A percentile compares a stretch with the other conserved stretches of the same genome.
Conservation (phyloP, 352 stramenopile genomes). For the Elongisporangium undulatum region DNA sequence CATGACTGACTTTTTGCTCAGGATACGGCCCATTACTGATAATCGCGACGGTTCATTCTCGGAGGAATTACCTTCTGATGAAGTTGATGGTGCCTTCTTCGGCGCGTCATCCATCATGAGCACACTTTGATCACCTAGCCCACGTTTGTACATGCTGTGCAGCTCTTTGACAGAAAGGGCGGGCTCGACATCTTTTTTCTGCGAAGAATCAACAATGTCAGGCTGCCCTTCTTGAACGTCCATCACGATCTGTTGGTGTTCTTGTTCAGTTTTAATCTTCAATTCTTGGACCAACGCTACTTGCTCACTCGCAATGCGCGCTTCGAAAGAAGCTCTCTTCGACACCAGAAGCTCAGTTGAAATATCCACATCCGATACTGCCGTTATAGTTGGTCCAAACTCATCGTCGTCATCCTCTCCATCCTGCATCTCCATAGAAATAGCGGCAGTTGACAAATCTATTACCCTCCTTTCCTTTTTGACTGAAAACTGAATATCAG, state of each 20-base stretch:
- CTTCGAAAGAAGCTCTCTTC: slow-evolving; percentile 14
- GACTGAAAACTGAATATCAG: slow-evolving; percentile 32
- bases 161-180: slow-evolving; percentile 57
- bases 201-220: not conserved
- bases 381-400: slow-evolving; percentile 13
- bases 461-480: slow-evolving; percentile 1
- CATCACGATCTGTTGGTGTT: slow-evolving; percentile 23
- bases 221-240: not conserved
- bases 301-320: slow-evolving; percentile 26
- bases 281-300: slow-evolving; percentile 32
- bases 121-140: slow-evolving; percentile 67
- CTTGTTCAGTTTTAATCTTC: slow-evolving; percentile 32
- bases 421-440: not conserved
- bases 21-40: slow-evolving; percentile 39
- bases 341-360: not conserved
- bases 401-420: slow-evolving; percentile 27
- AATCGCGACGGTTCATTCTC: slow-evolving; percentile 1
- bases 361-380: not conserved
- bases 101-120: slow-evolving; percentile 33
- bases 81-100: not conserved
- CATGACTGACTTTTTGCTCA: slow-evolving; percentile 29
- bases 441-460: not conserved
- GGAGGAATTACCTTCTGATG: not conserved
- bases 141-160: slow-evolving; percentile 79
- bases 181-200: slow-evolving; percentile 6